Conservation (phyloP, 1,284 basidiomycete genomes). For the Ustilago cynodontis region DNA sequence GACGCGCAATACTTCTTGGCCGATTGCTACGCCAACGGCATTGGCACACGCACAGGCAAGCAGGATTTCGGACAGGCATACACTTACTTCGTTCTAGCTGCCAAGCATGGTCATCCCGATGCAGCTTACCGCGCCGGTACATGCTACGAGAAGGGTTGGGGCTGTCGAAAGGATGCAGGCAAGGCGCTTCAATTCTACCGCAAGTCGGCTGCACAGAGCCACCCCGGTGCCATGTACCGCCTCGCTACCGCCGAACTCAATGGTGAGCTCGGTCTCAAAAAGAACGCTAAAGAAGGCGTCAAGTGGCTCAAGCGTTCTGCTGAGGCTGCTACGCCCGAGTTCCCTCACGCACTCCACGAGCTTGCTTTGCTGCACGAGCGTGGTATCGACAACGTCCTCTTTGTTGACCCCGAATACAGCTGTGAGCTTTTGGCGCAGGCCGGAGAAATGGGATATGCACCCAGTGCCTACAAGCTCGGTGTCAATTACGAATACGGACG, state of each 20-base stretch:
- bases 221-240: constrained; percentile 96
- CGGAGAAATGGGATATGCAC: constrained; percentile 93
- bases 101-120: constrained; percentile 98
- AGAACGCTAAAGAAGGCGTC: constrained; percentile 92
- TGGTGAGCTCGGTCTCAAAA: constrained; percentile 88
- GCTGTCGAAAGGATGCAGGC: constrained; percentile 88
- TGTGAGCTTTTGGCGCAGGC: constrained; percentile 94
- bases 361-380: constrained; percentile 92
- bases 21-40: constrained; percentile 97
- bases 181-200: constrained; percentile 92
- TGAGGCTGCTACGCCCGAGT: constrained; percentile 82
- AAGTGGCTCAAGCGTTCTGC: constrained; percentile 98
- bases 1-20: constrained; percentile 96
- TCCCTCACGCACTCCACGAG: constrained; percentile 96
- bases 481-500: constrained; percentile 99
- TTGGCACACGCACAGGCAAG: constrained; percentile 82
- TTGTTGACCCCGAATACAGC: constrained; percentile 94
- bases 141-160: constrained; percentile 99
- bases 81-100: constrained; percentile 93
- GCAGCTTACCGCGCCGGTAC: constrained; percentile 95
- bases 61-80: constrained; percentile 98
- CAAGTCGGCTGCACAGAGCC: constrained; percentile 89
- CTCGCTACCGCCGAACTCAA: constrained; percentile 96
- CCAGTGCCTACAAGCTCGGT: constrained; percentile 92
- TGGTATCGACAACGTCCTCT: constrained; percentile 95